phyloP scores from a whole-genome alignment of 352 stramenopile species.

The Globisporangium abappressorium region DNA sequence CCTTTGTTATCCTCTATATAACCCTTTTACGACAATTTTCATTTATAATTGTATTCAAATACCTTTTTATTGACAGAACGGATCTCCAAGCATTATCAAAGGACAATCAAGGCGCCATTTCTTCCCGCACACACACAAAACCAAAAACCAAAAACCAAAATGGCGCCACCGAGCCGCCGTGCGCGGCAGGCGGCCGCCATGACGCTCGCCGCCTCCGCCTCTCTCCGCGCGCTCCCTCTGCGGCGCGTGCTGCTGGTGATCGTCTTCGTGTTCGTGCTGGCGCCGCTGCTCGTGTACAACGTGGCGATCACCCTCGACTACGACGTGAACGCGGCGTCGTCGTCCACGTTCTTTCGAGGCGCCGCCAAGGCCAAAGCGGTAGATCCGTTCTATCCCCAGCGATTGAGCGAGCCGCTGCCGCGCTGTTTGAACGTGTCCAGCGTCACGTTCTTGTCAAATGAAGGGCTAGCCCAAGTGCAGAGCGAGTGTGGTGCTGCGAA shows the following conservation, averaged over 20 bases:
- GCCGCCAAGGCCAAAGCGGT: not conserved
- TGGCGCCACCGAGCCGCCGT: conserved; percentile 7
- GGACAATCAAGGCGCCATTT: not conserved
- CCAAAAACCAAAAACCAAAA: not conserved
- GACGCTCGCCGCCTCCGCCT: conserved; percentile 7
- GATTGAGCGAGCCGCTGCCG: conserved; percentile 2
- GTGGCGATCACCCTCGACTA: conserved; percentile 29
- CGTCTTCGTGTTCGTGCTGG: conserved; percentile 26
- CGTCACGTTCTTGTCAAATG: conserved; percentile 14
- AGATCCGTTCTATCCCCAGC: not conserved
- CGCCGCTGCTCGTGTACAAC: conserved; percentile 33
- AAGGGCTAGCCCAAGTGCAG: not conserved
- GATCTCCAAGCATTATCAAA: not conserved
- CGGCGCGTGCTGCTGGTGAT: conserved; percentile 26
- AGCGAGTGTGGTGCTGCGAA: conserved; percentile 1
- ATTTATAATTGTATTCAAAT: not conserved
- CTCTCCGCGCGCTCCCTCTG: conserved; percentile 16
- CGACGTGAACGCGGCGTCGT: conserved; percentile 7
- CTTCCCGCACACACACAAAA: not conserved
- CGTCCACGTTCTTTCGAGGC: conserved; percentile 5
- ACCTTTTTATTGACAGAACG: not conserved
- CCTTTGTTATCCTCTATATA: not conserved
- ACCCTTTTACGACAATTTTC: too few species aligned
- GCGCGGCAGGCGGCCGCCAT: not conserved
- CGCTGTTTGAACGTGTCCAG: conserved; percentile 27